Evolutionary conservation across 805 yeast genomes (phyloP).

Genomic region (Priceomyces haplophilus): DNA sequence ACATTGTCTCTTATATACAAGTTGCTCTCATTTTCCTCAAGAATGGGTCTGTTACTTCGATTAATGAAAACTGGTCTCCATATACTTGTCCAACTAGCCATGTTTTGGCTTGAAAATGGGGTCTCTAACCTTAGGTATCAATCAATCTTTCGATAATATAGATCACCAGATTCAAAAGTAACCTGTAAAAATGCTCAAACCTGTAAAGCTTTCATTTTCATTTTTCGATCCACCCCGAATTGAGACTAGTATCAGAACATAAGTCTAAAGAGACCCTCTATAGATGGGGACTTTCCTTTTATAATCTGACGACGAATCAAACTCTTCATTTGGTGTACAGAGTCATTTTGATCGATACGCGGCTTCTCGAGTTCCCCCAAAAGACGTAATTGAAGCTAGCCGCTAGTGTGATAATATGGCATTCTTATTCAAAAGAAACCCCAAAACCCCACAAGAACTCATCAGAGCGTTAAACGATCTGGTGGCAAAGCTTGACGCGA

Average conservation of each 20-base stretch:
- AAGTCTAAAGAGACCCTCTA: no score
- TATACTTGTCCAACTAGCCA: conserved; percentile 16
- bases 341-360: no score
- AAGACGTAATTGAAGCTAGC: background rate
- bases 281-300: no score
- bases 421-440: conserved; percentile 84
- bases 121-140: no score
- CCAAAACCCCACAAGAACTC: conserved; percentile 84
- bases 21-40: conserved; percentile 29
- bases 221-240: background rate
- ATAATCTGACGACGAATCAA: no score
- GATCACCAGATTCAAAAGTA: background rate
- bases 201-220: background rate
- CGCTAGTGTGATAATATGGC: conserved; percentile 53
- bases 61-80: conserved; percentile 39
- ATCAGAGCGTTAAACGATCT: conserved; percentile 74
- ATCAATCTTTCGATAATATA: background rate
- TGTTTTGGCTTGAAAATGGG: background rate
- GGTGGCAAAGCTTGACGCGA: conserved; percentile 55
- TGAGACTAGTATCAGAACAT: background rate
- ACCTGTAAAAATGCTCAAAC: background rate
- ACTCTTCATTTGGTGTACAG: no score
- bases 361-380: no score
- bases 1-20: conserved; percentile 38
- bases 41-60: conserved; percentile 38